Base-by-base conservation (phyloP, 331 rosid species). In the Telfairia occidentalis region DNA sequence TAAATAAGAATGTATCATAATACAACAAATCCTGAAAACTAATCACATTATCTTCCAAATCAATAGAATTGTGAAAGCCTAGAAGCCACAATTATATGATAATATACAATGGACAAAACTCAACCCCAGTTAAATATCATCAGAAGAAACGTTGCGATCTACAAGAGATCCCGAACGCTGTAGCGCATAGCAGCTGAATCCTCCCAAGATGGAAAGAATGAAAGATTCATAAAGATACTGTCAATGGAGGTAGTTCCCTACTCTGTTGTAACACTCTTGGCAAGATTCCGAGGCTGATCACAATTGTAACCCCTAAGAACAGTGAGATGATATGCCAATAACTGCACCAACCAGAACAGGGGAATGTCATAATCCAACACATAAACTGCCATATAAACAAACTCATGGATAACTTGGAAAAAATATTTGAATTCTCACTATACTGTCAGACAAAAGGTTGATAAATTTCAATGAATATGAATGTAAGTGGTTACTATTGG, bases 251-350 rank as follows among this genome's bases (percentile, higher is more conserved):
- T 19, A 30, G 38, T 70, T 43, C 59, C 64, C 83, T 82, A 90
- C 78, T 85, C 88, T 0, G 98, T 92, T 3, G 98, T 92, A 45
- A 92, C 99, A 80, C 99, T 95, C 90, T 95, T 95, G 6, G 99
- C 99, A 26, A 95, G 96, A 89, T 95, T 95, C 71, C 99, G 91
- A 54, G 97, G 99, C 84, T 92, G 99, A 73, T 95, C 99, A 19
- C 90, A 95, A n/a, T 95, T 95, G 79, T 82, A 88, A 65, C 99
- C 99, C 80, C 92, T 88, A 72, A 90, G 85, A 73, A 95, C 99
- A 6, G 99, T 95, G 78, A 95, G 97, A 84, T 95, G 99, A 82
- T 95, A 95, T 19, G 99, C 99, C 88, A 92, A 66, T 79, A 95
- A 82, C 99, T 95, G 89, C 87, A 87, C 38, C 73, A 50, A 75